phyloP scores from a whole-genome alignment of 2,329 filamentous ascomycete genomes.

The Helicocarpus griseus region DNA sequence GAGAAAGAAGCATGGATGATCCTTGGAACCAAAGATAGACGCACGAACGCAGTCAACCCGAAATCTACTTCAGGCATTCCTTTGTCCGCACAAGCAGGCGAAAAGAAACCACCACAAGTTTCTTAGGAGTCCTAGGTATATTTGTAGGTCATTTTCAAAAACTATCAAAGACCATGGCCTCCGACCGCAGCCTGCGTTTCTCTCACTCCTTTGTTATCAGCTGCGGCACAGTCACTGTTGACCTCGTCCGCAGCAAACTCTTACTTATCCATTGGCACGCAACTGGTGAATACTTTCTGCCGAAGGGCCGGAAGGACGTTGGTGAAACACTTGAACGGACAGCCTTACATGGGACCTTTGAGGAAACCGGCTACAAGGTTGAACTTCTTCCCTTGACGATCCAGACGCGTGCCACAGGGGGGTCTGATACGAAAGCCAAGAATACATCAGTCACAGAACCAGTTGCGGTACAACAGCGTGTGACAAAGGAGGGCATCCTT shows the following conservation, averaged over 20 bases:
- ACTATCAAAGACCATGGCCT: too few species aligned
- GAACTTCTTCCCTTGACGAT: conserved; percentile 4
- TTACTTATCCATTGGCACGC: conserved; percentile 3
- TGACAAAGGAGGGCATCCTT: conserved; percentile 3
- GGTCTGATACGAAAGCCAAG: neutral
- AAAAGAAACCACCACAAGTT: too few species aligned
- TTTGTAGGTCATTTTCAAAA: too few species aligned
- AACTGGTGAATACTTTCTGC: conserved; percentile 11
- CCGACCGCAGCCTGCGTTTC: neutral
- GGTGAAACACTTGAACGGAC: conserved; percentile 10
- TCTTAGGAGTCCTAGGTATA: too few species aligned
- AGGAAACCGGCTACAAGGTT: conserved; percentile 10
- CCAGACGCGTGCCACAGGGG: neutral
- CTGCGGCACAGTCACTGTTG: conserved; percentile 1
- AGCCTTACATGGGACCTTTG: conserved; percentile 14
- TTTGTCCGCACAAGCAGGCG: too few species aligned
- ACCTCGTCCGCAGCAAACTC: conserved; percentile 2
- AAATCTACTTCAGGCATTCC: too few species aligned
- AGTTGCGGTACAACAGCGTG: neutral
- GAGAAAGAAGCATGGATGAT: too few species aligned
- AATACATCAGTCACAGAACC: neutral
- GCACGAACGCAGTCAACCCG: too few species aligned
- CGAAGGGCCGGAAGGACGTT: conserved; percentile 14
- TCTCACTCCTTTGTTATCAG: conserved; percentile 2
- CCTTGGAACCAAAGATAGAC: too few species aligned